These are phyloP conservation scores for Tetrastigma voinierianum DNA, from an alignment of 164 flowering plant species.

Conservation along the genomic window DNA sequence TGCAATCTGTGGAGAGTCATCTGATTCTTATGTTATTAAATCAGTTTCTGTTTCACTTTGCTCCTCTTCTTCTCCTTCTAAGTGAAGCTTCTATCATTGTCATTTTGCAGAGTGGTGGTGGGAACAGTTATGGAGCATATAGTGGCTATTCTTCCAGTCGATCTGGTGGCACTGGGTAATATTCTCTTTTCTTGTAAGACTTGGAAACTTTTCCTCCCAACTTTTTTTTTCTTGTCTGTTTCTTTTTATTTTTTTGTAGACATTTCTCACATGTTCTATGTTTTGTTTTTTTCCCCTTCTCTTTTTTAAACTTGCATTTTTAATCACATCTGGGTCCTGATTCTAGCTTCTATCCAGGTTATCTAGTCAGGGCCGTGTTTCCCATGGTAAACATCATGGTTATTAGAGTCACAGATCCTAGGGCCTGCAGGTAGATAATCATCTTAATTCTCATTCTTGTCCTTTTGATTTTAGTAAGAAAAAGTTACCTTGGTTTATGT, in stretches of 20 bases:
- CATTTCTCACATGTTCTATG: too few relatives aligned
- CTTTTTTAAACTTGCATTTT: not conserved
- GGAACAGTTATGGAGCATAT: conserved; percentile 44
- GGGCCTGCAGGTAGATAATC: conserved; percentile 39
- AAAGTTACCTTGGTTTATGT: conserved; percentile 6
- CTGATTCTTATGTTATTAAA: not conserved
- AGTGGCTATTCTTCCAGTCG: conserved; percentile 50
- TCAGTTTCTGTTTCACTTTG: not conserved
- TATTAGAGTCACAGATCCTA: conserved; percentile 29
- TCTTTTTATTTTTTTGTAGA: too few relatives aligned
- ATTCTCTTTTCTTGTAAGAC: not conserved
- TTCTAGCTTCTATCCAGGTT: conserved; percentile 38
- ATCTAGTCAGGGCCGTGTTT: conserved; percentile 45
- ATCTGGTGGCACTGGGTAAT: conserved; percentile 46
- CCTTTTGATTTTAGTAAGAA: conserved; percentile 14
- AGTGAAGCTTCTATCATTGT: not conserved
- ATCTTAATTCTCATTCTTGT: conserved; percentile 9
- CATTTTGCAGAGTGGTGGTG: conserved; percentile 30
- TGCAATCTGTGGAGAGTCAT: not conserved
- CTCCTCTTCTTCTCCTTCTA: not conserved
- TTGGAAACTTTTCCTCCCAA: not conserved
- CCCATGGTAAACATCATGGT: conserved; percentile 53
- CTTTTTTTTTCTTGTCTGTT: too few relatives aligned
- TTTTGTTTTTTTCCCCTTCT: not conserved
- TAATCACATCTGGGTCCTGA: not conserved